Percentiles rank a stretch among this genome's conserved stretches.
Evolutionary conservation across 495 filamentous ascomycete genomes (phyloP).

Genomic region (Penicillium malachiteum): DNA sequence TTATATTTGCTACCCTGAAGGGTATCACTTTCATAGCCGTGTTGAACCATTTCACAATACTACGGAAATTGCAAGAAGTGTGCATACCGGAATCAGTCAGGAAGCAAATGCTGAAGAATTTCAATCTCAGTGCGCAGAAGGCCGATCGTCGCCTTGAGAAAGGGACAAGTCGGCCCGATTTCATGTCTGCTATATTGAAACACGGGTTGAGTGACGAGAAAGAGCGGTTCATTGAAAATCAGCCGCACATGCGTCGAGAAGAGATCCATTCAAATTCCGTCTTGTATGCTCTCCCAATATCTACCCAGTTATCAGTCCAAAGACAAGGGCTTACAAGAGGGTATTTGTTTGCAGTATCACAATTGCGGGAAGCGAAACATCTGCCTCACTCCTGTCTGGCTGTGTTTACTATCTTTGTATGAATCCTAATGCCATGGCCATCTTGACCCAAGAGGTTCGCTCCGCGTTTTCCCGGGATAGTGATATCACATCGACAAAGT

Average conservation of each 20-base stretch:
- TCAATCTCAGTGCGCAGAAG: not conserved
- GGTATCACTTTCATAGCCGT: not conserved
- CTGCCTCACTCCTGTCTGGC: not conserved
- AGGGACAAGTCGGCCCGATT: not conserved
- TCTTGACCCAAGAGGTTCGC: not conserved
- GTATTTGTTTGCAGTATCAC: not conserved
- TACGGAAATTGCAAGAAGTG: not conserved
- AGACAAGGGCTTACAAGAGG: not conserved
- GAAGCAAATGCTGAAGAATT: not conserved
- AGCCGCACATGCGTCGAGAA: not conserved
- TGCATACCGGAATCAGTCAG: not conserved
- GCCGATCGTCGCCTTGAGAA: not conserved
- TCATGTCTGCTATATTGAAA: not conserved
- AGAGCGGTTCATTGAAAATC: not conserved
- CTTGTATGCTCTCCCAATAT: not conserved
- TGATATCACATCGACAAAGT: not conserved
- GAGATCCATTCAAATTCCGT: not conserved
- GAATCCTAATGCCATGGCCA: not conserved
- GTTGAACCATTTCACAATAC: not conserved
- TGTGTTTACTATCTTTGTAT: not conserved
- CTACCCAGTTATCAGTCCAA: not conserved
- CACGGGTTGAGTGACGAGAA: not conserved
- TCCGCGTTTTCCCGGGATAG: not conserved
- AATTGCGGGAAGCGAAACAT: constrained; percentile 1
- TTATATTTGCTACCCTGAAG: not conserved